Evolutionary conservation across 176 grass and related monocot species (phyloP), one percentile per base, ranked within the genome.

Genomic region (Aegilops longissima): DNA sequence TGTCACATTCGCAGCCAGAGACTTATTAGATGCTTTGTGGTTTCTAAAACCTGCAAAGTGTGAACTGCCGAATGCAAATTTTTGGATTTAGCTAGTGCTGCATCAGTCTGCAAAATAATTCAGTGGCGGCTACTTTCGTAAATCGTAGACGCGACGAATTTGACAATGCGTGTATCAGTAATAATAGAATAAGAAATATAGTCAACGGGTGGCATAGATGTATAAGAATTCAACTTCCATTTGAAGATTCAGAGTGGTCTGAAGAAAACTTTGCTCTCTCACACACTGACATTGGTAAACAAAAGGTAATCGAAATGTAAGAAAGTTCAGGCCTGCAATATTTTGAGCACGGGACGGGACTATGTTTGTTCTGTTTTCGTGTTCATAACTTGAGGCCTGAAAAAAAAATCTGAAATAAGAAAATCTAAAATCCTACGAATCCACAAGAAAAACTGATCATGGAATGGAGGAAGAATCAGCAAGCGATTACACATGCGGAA

Each of bases 41-140:
- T 74, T 70, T 65, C 5, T 33, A 66, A 86, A 82, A 79, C 54
- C 56, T 73, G 74, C 1, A 73, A 87, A 83, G 77, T 90, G 14
- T 58, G 79, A 79, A 86, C 40, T 29, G 5, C 20, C 27, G 30
- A 39, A 31, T 5, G 47, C 14, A 78, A 16, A 73, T 8, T 11
- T n/a, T 4, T 59, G 11, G 33, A 9, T 35, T 34, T 68, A 70
- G 70, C 80, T 4, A 52, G 44, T 44, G 24, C 42, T 29, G 45
- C 67, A 74, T 87, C 23, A 9, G 71, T 29, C 71, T 49, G 40
- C 72, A 18, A 66, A 31, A 79, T 27, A 58, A 12, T 79, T 66
- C 24, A 58, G 52, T 3, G 61, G 9, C 17, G 25, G 20, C 44
- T n/a, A 24, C 39, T 25, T 85, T 31, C n/a, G 62, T 33, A 42